phyloP scores from a whole-genome alignment of 202 grass and related monocot species.

The Eragrostis tef region DNA sequence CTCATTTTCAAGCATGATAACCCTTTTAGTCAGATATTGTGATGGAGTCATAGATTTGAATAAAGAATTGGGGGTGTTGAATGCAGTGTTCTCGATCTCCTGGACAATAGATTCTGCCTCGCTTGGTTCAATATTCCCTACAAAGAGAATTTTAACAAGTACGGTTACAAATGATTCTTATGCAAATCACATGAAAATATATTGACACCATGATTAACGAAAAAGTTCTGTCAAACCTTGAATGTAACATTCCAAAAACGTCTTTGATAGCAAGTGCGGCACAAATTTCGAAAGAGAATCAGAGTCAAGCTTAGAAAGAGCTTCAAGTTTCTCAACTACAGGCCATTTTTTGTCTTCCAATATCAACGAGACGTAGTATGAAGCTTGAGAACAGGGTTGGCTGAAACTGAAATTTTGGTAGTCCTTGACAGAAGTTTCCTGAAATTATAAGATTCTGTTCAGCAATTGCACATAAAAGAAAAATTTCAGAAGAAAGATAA shows the following conservation, averaged over 20 bases:
- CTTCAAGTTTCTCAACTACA: slow-evolving; percentile 66
- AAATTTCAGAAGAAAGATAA: slow-evolving; percentile 9
- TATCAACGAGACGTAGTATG: slow-evolving; percentile 75
- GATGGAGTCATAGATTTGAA: slow-evolving; percentile 82
- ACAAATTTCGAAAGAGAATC: slow-evolving; percentile 68
- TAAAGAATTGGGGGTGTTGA: slow-evolving; percentile 61
- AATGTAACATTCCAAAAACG: slow-evolving; percentile 84
- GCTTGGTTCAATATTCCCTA: slow-evolving; percentile 84
- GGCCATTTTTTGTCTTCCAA: slow-evolving; percentile 70
- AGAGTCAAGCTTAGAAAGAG: slow-evolving; percentile 69
- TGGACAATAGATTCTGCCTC: slow-evolving; percentile 75
- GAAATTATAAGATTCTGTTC: slow-evolving; percentile 43
- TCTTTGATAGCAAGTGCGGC: slow-evolving; percentile 64
- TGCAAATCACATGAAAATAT: slow-evolving; percentile 23
- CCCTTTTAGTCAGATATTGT: slow-evolving; percentile 71
- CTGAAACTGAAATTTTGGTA: slow-evolving; percentile 88
- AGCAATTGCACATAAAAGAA: slow-evolving; percentile 38
- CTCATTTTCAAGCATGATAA: slow-evolving; percentile 77
- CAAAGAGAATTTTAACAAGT: slow-evolving; percentile 33
- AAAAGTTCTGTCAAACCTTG: slow-evolving; percentile 57
- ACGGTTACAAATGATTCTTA: slow-evolving; percentile 25
- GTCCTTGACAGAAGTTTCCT: slow-evolving; percentile 84
- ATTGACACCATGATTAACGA: slow-evolving; percentile 19
- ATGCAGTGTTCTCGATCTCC: slow-evolving; percentile 74
- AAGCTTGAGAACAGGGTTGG: slow-evolving; percentile 70